Base-by-base conservation (phyloP, 1,139 yeast genomes). In the Candida sojae region DNA sequence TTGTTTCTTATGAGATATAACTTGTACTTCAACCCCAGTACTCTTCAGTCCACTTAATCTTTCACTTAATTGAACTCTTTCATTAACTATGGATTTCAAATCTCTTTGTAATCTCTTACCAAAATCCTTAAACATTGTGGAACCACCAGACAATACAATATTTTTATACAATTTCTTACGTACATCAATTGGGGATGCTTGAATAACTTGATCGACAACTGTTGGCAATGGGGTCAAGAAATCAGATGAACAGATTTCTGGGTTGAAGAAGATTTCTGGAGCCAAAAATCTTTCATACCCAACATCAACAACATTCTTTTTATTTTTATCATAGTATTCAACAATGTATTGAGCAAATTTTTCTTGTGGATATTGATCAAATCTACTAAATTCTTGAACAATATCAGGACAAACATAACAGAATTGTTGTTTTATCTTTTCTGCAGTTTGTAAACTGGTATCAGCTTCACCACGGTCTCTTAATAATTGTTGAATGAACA, bases 331-430 rank as follows among this genome's bases (percentile, higher is more conserved):
- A 34, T 77, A 66, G 42, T 85, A 84, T 63, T 92, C 97, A 42
- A 91, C 96, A 45, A 90, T 80, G 67, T 89, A 90, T 70, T 93
- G 93, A 43, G 96, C 96, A 75, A 93, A 91, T 68, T 91, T 88
- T 53, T 88, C 96, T 55, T 74, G 71, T 5, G 97, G 92, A 59
- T 93, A 95, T 61, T 88, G 88, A 68, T 93, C 99, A 64, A 88
- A 93, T 65, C 93, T 88, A 69, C 84, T 86, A 71, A 93, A 93
- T 71, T 95, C 99, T 67, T 92, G 91, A 46, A 95, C 98, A 56
- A 93, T 91, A 71, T 95, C 97, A 10, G 99, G 98, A 67, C 96
- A 89, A 47, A 95, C 99, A 63, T 93, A 93, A 75, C 98, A 93
- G 67, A 86, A 91, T 67, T 93, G 90, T 71, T 93, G 98, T 68